Percentiles rank a stretch among this genome's conserved stretches.
phyloP scores from a whole-genome alignment of 1,284 basidiomycete genomes.

The Irpex sp. region DNA sequence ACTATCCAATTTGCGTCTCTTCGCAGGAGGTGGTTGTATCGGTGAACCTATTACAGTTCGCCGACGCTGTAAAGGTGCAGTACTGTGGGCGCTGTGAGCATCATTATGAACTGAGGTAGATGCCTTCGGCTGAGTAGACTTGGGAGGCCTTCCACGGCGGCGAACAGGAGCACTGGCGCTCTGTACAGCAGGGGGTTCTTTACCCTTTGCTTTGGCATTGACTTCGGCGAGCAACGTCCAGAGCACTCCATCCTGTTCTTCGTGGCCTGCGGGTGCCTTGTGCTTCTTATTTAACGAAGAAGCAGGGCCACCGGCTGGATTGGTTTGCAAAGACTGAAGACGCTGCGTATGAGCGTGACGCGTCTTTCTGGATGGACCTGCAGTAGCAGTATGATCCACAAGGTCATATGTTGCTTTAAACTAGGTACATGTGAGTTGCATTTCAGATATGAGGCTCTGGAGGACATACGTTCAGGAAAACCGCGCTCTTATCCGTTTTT shows the following conservation, averaged over 20 bases:
- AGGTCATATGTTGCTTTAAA: constrained; percentile 66
- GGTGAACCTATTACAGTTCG: neutral
- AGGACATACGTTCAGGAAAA: constrained; percentile 65
- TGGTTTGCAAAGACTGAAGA: constrained; percentile 19
- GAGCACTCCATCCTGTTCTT: constrained; percentile 14
- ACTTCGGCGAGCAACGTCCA: constrained; percentile 24
- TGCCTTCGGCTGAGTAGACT: neutral
- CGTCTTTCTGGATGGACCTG: constrained; percentile 57
- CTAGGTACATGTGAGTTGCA: constrained; percentile 31
- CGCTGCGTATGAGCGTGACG: constrained; percentile 56
- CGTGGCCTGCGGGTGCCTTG: constrained; percentile 5
- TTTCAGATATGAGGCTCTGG: neutral
- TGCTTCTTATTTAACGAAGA: constrained; percentile 6
- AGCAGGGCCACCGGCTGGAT: constrained; percentile 10
- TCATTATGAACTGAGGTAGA: neutral
- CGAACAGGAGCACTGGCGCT: neutral
- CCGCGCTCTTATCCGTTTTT: constrained; percentile 69
- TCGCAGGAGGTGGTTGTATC: neutral
- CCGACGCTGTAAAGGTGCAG: neutral
- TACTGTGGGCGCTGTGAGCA: neutral
- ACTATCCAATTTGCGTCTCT: neutral
- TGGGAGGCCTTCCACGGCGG: constrained; percentile 6
- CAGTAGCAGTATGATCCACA: constrained; percentile 41
- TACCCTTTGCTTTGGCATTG: constrained; percentile 23
- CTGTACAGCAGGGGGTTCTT: constrained; percentile 11